Evolutionary conservation across 2,329 filamentous ascomycete genomes (phyloP).

Genomic region (Dryadomyces quercus-mongolicae): DNA sequence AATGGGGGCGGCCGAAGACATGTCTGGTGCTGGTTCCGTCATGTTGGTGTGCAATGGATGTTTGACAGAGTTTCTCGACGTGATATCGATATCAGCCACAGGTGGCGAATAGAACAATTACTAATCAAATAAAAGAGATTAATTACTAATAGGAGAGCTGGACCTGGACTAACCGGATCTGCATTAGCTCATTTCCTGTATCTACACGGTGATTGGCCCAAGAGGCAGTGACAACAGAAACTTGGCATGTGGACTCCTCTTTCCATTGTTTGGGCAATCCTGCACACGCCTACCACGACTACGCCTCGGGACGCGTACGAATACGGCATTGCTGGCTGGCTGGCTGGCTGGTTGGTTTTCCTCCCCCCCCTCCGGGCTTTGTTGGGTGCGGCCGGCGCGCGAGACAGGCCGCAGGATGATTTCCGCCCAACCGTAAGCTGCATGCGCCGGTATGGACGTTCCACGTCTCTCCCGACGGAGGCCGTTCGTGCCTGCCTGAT

Average conservation of each 20-base stretch:
- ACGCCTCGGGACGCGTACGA: neutral
- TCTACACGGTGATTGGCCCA: neutral
- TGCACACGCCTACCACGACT: no score
- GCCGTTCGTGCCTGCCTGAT: neutral
- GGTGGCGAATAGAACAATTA: neutral
- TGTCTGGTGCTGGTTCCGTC: neutral
- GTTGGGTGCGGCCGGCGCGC: no score
- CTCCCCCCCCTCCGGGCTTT: neutral
- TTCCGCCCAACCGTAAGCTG: neutral
- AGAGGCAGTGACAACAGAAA: neutral
- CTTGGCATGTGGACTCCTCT: neutral
- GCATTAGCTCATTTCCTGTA: neutral
- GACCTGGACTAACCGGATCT: neutral
- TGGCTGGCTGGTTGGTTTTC: no score
- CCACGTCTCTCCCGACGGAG: neutral
- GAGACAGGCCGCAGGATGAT: neutral
- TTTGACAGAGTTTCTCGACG: no score
- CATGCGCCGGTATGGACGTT: neutral
- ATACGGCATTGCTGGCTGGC: neutral
- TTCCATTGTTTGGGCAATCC: no score
- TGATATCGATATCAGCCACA: neutral
- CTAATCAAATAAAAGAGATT: no score
- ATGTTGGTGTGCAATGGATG: no score
- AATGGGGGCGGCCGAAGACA: conserved; percentile 8
- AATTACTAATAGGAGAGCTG: neutral